These are phyloP conservation scores for Yarrowia osloensis DNA, from an alignment of 805 yeast genomes.

Conservation along the genomic window DNA sequence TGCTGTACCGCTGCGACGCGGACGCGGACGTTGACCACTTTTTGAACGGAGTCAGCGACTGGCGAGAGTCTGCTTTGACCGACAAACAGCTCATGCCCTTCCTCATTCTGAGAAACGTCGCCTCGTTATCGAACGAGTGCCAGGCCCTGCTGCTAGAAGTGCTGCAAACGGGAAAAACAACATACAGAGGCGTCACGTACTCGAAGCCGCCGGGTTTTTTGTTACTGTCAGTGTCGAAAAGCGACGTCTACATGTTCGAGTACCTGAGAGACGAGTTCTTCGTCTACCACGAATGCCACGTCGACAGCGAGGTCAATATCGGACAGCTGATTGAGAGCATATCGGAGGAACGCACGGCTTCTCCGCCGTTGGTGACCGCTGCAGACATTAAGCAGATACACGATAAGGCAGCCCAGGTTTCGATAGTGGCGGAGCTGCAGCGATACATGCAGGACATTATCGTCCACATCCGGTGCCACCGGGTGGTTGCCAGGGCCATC, in stretches of 20 bases:
- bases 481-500: conserved; percentile 56
- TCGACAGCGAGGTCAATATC: conserved; percentile 11
- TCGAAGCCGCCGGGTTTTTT: conserved; percentile 15
- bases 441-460: conserved; percentile 61
- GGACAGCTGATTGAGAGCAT: conserved; percentile 9
- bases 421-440: conserved; percentile 52
- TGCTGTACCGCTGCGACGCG: background rate
- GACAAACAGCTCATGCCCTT: background rate
- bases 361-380: background rate
- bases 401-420: conserved; percentile 36
- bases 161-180: conserved; percentile 7
- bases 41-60: background rate
- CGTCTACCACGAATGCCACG: conserved; percentile 22
- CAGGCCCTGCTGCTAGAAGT: conserved; percentile 7
- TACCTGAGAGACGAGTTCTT: conserved; percentile 23
- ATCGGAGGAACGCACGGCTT: background rate
- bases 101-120: conserved; percentile 13
- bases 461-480: conserved; percentile 54
- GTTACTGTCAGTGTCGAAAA: conserved; percentile 7
- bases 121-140: conserved; percentile 19
- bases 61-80: background rate
- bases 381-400: background rate
- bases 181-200: conserved; percentile 11
- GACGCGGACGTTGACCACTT: conserved; percentile 16
- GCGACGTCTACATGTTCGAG: conserved; percentile 15